phyloP scores from a whole-genome alignment of 2,329 filamentous ascomycete species.

The Fusarium succisae region DNA sequence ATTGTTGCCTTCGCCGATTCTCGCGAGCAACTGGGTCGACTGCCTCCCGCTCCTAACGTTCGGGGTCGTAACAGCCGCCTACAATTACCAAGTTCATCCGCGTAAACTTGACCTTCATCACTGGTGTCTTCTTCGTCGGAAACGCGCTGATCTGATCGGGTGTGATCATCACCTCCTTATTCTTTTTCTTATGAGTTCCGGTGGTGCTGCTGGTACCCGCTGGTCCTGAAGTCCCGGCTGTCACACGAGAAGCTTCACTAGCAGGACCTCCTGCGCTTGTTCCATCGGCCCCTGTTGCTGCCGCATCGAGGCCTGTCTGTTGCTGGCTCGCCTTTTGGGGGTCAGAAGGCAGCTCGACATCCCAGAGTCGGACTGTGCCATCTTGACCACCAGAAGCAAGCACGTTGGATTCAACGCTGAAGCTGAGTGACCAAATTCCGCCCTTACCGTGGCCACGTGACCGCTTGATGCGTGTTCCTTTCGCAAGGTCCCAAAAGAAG shows the following conservation, averaged over 20 bases:
- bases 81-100: conserved; percentile 94
- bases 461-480: conserved; percentile 86
- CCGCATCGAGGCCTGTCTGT: conserved; percentile 55
- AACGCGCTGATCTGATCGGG: conserved; percentile 96
- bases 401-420: conserved; percentile 91
- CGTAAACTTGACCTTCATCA: conserved; percentile 93
- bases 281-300: conserved; percentile 54
- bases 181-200: conserved; percentile 73
- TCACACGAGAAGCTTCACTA: conserved; percentile 44
- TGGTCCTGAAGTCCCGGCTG: conserved; percentile 41
- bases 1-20: conserved; percentile 14
- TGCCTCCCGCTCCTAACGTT: conserved; percentile 49
- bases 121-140: conserved; percentile 93
- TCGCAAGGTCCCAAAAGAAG: conserved; percentile 92
- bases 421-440: conserved; percentile 92
- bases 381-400: conserved; percentile 92
- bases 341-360: conserved; percentile 78
- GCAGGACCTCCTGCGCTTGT: conserved; percentile 41
- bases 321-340: conserved; percentile 65
- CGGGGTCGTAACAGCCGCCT: conserved; percentile 74
- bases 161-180: conserved; percentile 88
- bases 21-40: conserved; percentile 14
- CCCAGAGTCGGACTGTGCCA: conserved; percentile 93
- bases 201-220: conserved; percentile 42
- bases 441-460: conserved; percentile 94